Base-by-base conservation (phyloP, 2,329 filamentous ascomycete species). In the Beauveria sp. region DNA sequence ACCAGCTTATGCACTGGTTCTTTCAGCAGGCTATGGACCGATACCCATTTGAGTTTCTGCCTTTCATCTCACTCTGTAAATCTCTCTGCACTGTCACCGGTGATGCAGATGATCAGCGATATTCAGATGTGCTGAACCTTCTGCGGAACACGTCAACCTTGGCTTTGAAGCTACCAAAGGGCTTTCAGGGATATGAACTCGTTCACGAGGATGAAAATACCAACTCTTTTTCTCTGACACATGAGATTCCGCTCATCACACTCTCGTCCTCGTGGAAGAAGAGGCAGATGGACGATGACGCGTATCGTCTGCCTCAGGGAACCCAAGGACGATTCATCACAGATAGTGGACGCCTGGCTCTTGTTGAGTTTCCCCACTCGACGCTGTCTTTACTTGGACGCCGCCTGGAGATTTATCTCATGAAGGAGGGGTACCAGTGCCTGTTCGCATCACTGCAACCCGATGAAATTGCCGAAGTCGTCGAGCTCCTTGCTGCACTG, bases 131-230 rank as follows among this genome's bases (percentile, higher is more conserved):
- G 10, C 74, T 88, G 43, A 77, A 81, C n/a, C 78, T 88, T 60
- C 78, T 97, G 14, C 83, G 87, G 62, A 81, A 80, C 62, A 88
- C 92, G 59, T 82, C 85, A 1, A 88, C 84, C 7, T 84, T 97
- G 60, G 96, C 93, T 30, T 87, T 96, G 66, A 79, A 82, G 14
- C 80, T 96, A n/a, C 87, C 90, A 0, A 75, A 81, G 0, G 75
- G 82, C 38, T 96, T 96, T 71, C 81, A 82, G 47, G 84, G 83
- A 42, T 97, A 96, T 67, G 84, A 87, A 63, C 85, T 93, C 14
- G 86, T 89, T 45, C 86, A 89, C 58, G 93, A 97, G 73, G 91
- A 96, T 65, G 90, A 95, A 63, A 93, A 95, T 66, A 86, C 85
- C 28, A 95, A 96, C 67, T 85, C 85, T 20, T 89, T 97, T 63